Base-by-base conservation (phyloP, 2,329 filamentous ascomycete species). In the Colletotrichum eremochloae region DNA sequence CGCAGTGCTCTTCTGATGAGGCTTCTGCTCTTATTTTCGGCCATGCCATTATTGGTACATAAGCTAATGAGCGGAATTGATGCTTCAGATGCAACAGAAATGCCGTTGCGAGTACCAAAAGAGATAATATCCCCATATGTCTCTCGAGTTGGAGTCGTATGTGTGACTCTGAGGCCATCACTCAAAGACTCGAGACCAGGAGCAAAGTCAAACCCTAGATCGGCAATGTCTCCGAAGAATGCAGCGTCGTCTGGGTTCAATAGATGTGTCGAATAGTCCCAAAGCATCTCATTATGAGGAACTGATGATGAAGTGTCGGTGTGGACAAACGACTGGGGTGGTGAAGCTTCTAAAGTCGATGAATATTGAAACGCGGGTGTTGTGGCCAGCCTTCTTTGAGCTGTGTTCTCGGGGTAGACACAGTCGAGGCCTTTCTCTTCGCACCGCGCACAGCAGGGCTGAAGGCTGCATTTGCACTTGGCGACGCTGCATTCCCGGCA, bases 401-500 rank as follows among this genome's bases (percentile, higher is more conserved):
- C 46, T 7, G 7, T 33, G 1, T 7, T 56, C 4, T 48, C 48
- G 9, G 61, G n/a, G 18, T 74, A 72, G 24, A 42, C 38, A 31
- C 72, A 74, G 18, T 15, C 31, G 9, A 74, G 48, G 9, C 72
- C 72, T 57, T 65, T 74, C 50, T 62, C 52, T 6, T 15, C 29
- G 56, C 68, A 74, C n/a, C 68, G 68, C 31, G 46, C 42, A n/a
- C 72, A 74, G 14, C 42, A 33, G 15, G 46, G 24, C 9, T 72
- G 48, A 3, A 74, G 61, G 42, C 46, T 68, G 40, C 72, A 74
- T 20, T 74, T 74, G 33, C 50, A 62, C n/a, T 72, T 74, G 6
- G 68, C 63, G n/a, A 38, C 48, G 20, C 57, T 71, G 60, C 71
- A 74, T 56, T 67, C 68, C 29, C 33, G 60, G 11, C 72, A 74